A percentile compares a stretch with the other conserved stretches of the same genome.
Evolutionary conservation across 495 filamentous ascomycete species (phyloP).

Genomic region (Aspergillus ostianus): DNA sequence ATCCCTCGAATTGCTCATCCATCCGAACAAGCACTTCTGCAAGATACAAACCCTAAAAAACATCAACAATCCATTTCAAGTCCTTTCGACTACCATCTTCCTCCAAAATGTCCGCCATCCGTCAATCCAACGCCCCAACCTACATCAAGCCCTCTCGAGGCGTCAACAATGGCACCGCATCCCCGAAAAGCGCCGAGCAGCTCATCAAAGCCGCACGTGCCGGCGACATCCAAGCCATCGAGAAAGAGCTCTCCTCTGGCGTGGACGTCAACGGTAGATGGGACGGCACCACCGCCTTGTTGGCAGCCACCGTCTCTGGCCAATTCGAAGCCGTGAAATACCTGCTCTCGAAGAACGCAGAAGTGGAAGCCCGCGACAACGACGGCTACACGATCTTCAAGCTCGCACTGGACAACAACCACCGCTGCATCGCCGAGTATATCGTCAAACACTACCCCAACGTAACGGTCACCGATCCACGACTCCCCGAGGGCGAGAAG

Average conservation of each 20-base stretch:
- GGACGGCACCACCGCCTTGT: conserved; percentile 7
- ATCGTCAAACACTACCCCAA: not conserved
- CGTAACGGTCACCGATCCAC: not conserved
- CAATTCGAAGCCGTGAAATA: conserved; percentile 4
- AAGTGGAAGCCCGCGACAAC: conserved; percentile 7
- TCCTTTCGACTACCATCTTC: too few species aligned
- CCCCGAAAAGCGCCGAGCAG: not conserved
- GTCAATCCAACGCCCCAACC: too few species aligned
- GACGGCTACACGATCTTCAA: conserved; percentile 13
- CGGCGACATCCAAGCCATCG: conserved; percentile 2
- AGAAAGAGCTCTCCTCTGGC: not conserved
- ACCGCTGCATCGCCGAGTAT: conserved; percentile 3
- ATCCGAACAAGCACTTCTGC: too few species aligned
- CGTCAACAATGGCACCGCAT: too few species aligned
- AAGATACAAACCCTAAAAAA: too few species aligned
- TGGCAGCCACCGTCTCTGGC: conserved; percentile 5
- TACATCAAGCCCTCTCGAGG: too few species aligned
- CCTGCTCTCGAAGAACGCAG: not conserved
- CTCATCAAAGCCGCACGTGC: conserved; percentile 8
- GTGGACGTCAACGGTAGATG: conserved; percentile 4
- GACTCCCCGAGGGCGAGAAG: not conserved
- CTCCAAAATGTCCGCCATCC: too few species aligned
- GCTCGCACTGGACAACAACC: not conserved
- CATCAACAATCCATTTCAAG: too few species aligned
- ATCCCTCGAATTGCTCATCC: too few species aligned